Evolutionary conservation across 2,329 filamentous ascomycete genomes (phyloP), one percentile per base, ranked within the genome.

Genomic region (Fusarium albosuccineum): DNA sequence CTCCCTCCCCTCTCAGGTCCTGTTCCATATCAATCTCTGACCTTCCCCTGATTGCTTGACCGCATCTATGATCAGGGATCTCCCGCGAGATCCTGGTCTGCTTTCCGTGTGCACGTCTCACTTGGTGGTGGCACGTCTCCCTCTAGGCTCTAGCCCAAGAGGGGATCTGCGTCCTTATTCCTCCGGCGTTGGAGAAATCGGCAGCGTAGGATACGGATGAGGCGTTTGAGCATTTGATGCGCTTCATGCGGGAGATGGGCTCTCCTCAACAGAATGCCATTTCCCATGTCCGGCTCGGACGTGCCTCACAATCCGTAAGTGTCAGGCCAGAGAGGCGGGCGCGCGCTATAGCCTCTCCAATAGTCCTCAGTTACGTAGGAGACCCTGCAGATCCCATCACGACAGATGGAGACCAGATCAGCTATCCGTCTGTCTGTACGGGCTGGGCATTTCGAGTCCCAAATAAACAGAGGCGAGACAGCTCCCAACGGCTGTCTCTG

Each of bases 31-130:
- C 59, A 61, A 65, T 56, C 52, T 73, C 62, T 56, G 34, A 16
- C 60, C 26, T 48, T 48, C 64, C 64, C 62, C 62, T 62, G 60
- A 66, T 60, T 55, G 46, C 63, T 73, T 73, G 70, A 70, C 71
- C 70, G 67, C 70, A 71, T 62, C 48, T 57, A 65, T 41, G 46
- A 60, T 57, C 60, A 57, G 61, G 67, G 61, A 60, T 62, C 57
- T 67, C 57, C 60, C 45, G 53, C 41, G 60, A 50, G 41, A 69
- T 60, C 71, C 71, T 69, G 57, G 71, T 58, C 61, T 60, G 9
- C 52, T 67, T 66, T 69, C 71, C 62, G 71, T 70, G 70, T 64
- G 71, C 71, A 74, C 71, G 71, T 74, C 70, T 73, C 71, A 70
- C 65, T 14, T 50, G 48, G 48, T 53, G 68, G 68, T 67, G 49